Evolutionary conservation across 768 basidiomycete species (phyloP), one percentile per base, ranked within the genome.

Genomic region (Leccinellum luteum): DNA sequence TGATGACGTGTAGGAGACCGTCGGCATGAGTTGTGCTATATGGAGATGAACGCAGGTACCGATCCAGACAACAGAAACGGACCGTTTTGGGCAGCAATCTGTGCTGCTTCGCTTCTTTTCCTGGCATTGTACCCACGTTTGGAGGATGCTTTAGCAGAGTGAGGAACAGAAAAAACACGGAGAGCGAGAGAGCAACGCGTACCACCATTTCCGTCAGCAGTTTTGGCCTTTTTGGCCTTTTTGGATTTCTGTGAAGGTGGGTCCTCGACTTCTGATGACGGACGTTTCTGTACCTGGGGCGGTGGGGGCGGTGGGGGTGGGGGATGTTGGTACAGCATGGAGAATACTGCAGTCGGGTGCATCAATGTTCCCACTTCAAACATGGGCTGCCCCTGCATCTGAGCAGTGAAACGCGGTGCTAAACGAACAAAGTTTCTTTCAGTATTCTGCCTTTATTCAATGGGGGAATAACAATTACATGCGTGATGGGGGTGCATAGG

Each of bases 51-150:
- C 45, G 48, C 57, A 49, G 49, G 56, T 52, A 52, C 57, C 31
- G 43, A 60, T 63, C 45, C 4, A 47, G 51, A 52, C 32, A 48
- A 64, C 56, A 31, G 47, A 51, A 31, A 58, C 72, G 15, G 66
- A 89, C 88, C 85, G 64, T 83, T 85, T 67, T 85, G 81, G 44
- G 83, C 83, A 30, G 81, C 79, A 64, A 83, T 82, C 63, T 84
- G 81, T 2, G 84, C 85, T 25, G 85, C 84, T 56, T 90, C 88
- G 60, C 73, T 85, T 57, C 88, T 85, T 72, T 88, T 90, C 76
- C 86, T 89, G 52, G 84, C 75, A 60, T 80, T 87, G 63, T 85
- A 86, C 44, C 86, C 87, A 62, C 87, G 84, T 73, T 84, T 85
- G 38, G 85, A 82, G 47, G 81, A 65, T 14, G 63, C 69, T 73